Percentiles rank a stretch among this genome's conserved stretches.
phyloP scores from a whole-genome alignment of 805 yeast genomes.

The Saturnispora kantuleensis region DNA sequence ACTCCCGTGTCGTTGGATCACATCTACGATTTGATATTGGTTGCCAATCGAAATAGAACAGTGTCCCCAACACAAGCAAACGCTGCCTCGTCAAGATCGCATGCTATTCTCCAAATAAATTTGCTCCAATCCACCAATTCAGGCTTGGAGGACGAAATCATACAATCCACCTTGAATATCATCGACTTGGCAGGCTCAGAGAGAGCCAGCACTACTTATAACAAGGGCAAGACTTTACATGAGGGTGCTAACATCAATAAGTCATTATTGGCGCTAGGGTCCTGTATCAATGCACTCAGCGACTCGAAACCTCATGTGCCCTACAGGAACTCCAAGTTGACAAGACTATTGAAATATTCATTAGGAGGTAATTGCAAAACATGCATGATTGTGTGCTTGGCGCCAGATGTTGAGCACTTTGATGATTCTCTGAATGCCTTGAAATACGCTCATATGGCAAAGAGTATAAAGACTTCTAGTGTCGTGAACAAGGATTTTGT shows the following conservation, averaged over 20 bases:
- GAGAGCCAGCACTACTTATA: constrained; percentile 82
- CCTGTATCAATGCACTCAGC: constrained; percentile 87
- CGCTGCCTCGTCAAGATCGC: constrained; percentile 83
- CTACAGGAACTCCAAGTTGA: constrained; percentile 81
- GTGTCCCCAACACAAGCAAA: constrained; percentile 87
- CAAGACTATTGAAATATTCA: constrained; percentile 78
- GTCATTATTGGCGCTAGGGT: constrained; percentile 81
- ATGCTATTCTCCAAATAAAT: constrained; percentile 82
- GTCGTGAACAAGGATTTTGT: constrained; percentile 64
- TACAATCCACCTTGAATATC: constrained; percentile 71
- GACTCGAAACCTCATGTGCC: constrained; percentile 66
- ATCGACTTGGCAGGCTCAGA: constrained; percentile 95
- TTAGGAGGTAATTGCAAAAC: constrained; percentile 93
- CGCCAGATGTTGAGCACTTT: constrained; percentile 79
- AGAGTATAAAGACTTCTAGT: constrained; percentile 76
- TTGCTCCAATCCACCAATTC: constrained; percentile 53
- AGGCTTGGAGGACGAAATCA: constrained; percentile 55
- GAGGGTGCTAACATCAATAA: constrained; percentile 94
- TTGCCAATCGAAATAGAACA: constrained; percentile 70
- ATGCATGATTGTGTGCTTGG: constrained; percentile 89
- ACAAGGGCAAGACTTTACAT: constrained; percentile 67
- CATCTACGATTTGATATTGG: constrained; percentile 65
- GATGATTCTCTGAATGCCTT: constrained; percentile 90
- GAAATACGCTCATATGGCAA: constrained; percentile 86
- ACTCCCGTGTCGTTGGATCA: constrained; percentile 54